phyloP scores from a whole-genome alignment of 2,329 filamentous ascomycete species.

The Fusarium circinatum region DNA sequence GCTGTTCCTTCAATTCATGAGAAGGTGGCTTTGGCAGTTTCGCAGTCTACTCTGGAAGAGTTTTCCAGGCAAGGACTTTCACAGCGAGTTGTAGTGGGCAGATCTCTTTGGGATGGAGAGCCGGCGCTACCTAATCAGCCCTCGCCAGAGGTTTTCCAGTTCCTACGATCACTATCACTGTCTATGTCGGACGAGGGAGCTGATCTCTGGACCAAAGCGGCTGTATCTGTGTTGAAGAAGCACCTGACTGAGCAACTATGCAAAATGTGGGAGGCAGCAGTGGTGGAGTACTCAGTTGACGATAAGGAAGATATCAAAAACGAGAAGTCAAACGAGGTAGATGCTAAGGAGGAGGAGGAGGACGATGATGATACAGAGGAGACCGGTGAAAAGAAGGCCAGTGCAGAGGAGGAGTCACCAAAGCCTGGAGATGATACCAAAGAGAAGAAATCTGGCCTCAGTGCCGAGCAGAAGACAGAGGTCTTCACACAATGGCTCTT shows the following conservation, averaged over 20 bases:
- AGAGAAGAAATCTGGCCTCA: not conserved
- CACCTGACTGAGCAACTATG: conserved; percentile 62
- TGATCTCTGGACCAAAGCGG: conserved; percentile 83
- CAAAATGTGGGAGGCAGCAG: conserved; percentile 57
- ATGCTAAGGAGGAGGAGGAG: not conserved
- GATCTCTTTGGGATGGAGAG: conserved; percentile 82
- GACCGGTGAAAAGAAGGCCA: conserved; percentile 6
- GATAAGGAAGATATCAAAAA: conserved; percentile 20
- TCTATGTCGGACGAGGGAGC: conserved; percentile 76
- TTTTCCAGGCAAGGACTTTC: conserved; percentile 56
- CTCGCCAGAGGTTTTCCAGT: conserved; percentile 77
- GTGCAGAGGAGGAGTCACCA: conserved; percentile 20
- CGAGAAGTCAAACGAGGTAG: not conserved
- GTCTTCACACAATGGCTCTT: conserved; percentile 70
- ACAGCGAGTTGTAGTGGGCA: conserved; percentile 64
- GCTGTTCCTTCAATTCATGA: conserved; percentile 73
- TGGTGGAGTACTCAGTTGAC: conserved; percentile 47
- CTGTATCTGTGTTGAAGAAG: conserved; percentile 71
- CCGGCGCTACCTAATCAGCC: conserved; percentile 82
- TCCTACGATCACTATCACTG: conserved; percentile 72
- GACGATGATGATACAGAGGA: conserved; percentile 13
- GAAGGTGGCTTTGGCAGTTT: conserved; percentile 65
- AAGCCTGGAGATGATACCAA: not conserved
- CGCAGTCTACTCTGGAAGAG: conserved; percentile 59
- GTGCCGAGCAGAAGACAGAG: conserved; percentile 53